Evolutionary conservation across 768 basidiomycete genomes (phyloP).

Genomic region (Calvatia gigantea): DNA sequence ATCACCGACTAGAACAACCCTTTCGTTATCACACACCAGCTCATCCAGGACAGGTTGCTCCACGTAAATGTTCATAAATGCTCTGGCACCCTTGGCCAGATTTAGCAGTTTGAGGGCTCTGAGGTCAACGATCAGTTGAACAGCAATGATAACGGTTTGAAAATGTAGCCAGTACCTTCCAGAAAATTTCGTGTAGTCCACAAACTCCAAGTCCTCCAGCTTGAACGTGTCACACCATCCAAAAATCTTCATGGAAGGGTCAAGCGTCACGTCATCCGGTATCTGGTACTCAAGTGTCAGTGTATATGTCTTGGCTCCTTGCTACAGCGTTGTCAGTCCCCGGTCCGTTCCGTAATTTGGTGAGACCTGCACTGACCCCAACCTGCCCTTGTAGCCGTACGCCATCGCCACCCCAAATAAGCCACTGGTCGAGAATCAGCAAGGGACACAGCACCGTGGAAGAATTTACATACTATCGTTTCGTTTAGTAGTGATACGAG

Average conservation of each 20-base stretch:
- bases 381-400: conserved; percentile 4
- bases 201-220: conserved; percentile 29
- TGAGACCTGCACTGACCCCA: background rate
- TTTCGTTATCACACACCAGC: conserved; percentile 45
- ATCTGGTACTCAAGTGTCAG: conserved; percentile 23
- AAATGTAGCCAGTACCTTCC: conserved; percentile 23
- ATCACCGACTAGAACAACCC: conserved; percentile 54
- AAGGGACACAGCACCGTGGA: background rate
- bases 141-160: background rate
- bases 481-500: conserved; percentile 24
- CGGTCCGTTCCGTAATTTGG: background rate
- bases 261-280: background rate
- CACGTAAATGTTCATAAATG: conserved; percentile 26
- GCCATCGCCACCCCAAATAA: conserved; percentile 29
- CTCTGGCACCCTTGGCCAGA: conserved; percentile 21
- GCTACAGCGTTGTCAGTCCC: conserved; percentile 15
- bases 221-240: conserved; percentile 28
- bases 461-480: conserved; percentile 24
- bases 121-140: background rate
- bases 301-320: conserved; percentile 23
- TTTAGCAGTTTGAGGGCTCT: conserved; percentile 33
- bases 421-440: conserved; percentile 24
- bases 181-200: conserved; percentile 30
- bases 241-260: background rate
- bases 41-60: conserved; percentile 34